A percentile compares a stretch with the other conserved stretches of the same genome.
These are phyloP conservation scores for Eucalyptus cloeziana DNA, from an alignment of 345 rosid species.

Conservation along the genomic window DNA sequence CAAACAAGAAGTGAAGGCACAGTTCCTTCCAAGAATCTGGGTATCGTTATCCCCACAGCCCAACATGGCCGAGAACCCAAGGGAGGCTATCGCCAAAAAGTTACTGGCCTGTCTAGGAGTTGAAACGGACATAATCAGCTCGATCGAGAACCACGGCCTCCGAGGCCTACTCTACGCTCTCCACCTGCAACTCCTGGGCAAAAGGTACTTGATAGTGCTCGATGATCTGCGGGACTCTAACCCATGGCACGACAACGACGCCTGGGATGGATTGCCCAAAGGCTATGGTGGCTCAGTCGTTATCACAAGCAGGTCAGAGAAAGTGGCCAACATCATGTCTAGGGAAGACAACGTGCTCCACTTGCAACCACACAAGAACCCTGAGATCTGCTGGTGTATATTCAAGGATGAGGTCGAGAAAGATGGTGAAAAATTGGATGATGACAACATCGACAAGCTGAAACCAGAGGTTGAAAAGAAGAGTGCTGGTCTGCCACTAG, in stretches of 20 bases:
- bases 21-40: slow-evolving; percentile 10
- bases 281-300: slow-evolving; percentile 5
- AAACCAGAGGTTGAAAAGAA: not conserved
- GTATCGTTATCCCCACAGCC: not conserved
- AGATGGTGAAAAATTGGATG: not conserved
- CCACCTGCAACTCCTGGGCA: not conserved
- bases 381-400: not conserved
- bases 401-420: not conserved
- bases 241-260: not conserved
- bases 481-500: not conserved
- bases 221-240: not conserved
- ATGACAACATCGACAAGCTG: not conserved
- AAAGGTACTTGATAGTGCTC: slow-evolving; percentile 9
- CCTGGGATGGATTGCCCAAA: slow-evolving; percentile 1
- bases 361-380: not conserved
- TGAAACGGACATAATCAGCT: not conserved
- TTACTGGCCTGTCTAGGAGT: not conserved
- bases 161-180: not conserved
- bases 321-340: not conserved
- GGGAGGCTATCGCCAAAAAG: not conserved
- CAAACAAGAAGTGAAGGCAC: not conserved
- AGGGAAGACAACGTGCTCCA: not conserved
- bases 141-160: not conserved
- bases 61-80: not conserved
- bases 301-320: not conserved